Evolutionary conservation across 805 yeast genomes (phyloP), one percentile per base, ranked within the genome.

Genomic region (Sungouiella thailandica): DNA sequence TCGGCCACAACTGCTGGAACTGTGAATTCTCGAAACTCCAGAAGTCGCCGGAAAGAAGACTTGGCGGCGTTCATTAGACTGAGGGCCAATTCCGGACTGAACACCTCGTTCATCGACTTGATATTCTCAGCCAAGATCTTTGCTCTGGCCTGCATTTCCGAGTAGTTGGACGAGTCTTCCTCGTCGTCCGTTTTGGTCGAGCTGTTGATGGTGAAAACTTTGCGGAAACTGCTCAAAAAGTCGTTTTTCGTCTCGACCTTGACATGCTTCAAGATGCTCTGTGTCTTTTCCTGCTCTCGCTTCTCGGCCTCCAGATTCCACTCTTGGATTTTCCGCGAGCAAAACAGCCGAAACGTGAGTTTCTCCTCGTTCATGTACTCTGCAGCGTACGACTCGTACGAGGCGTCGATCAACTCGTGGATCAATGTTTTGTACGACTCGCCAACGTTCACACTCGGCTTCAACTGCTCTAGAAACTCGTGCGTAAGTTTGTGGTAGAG

Each of bases 81-180:
- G 39, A 85, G 73, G 1, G 90, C 82, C 29, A 90, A 65, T 51
- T 89, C 95, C 31, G 90, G 74, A 47, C 88, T 83, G 39, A 90
- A 80, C 19, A 85, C 75, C 4, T 80, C 70, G 48, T 82, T 83
- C 48, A 93, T 75, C 12, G 83, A 80, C 43, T 79, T 80, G 40
- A 93, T 71, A 43, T 85, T 85, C 24, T 76, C 80, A 17, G 78
- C 77, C 49, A 90, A 68, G 19, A 89, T 78, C 41, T 84, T 86
- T 17, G 88, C 73, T 44, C 81, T 80, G 1, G 94, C 95, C 32
- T 87, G 89, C 41, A 85, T 68, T 46, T 83, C 88, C 2, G 83
- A 75, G 26, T 72, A 60, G 17, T 70, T 65, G 25, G 32, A 26
- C n/a, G 35, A 42, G 7, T 31, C 32, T n/a, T 30, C 35, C 11